A percentile compares a stretch with the other conserved stretches of the same genome.
phyloP scores from a whole-genome alignment of 345 rosid species.

The Eucalyptus regnans region DNA sequence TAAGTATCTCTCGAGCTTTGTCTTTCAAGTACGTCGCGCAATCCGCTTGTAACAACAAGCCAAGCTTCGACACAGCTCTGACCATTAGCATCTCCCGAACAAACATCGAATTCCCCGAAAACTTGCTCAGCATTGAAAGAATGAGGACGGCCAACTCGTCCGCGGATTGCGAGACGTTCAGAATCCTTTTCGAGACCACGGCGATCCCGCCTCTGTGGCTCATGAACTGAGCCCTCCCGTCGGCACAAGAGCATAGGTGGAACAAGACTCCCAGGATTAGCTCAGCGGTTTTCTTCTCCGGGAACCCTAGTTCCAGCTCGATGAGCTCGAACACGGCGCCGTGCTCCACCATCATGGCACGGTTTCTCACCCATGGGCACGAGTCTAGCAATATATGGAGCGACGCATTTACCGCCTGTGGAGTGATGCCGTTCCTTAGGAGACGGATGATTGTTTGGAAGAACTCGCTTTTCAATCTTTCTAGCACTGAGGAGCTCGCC shows the following conservation, averaged over 20 bases:
- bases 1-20: constrained; percentile 39
- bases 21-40: constrained; percentile 31
- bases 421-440: constrained; percentile 20
- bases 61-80: constrained; percentile 52
- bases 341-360: constrained; percentile 32
- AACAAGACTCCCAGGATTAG: constrained; percentile 35
- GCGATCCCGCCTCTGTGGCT: constrained; percentile 48
- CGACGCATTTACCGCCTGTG: constrained; percentile 36
- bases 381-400: constrained; percentile 30
- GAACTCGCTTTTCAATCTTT: constrained; percentile 34
- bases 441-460: constrained; percentile 23
- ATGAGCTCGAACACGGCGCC: constrained; percentile 50
- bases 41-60: constrained; percentile 26
- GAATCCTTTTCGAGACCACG: constrained; percentile 36
- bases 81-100: constrained; percentile 48
- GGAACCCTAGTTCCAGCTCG: constrained; percentile 42
- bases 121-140: constrained; percentile 29
- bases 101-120: constrained; percentile 27
- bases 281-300: constrained; percentile 37
- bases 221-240: constrained; percentile 59
- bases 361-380: constrained; percentile 48
- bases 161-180: constrained; percentile 30
- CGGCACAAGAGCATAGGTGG: constrained; percentile 57
- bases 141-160: constrained; percentile 52
- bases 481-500: constrained; percentile 16